Percentiles rank a stretch among this genome's conserved stretches.
Conservation (phyloP, 495 filamentous ascomycete genomes). For the Sphaerosporella brunnea region DNA sequence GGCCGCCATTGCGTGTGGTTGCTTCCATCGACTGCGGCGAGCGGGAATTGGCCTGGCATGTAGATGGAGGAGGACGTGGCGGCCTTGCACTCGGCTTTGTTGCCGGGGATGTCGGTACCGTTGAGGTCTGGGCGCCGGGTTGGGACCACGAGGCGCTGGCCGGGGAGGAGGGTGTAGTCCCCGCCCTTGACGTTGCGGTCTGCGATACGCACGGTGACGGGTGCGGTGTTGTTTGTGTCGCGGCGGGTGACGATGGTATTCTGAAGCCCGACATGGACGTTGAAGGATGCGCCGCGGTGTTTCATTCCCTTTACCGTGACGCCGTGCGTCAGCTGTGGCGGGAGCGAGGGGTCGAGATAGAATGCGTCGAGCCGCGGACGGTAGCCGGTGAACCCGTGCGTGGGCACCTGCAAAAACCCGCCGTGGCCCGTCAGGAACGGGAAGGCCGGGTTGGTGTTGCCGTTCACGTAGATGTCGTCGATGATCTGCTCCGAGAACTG, state of each 20-base stretch:
- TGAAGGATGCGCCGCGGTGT: conserved; percentile 22
- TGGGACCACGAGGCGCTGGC: conserved; percentile 36
- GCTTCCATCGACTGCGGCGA: conserved; percentile 52
- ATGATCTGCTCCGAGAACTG: conserved; percentile 53
- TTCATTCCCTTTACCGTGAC: conserved; percentile 24
- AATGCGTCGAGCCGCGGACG: conserved; percentile 33
- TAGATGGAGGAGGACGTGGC: conserved; percentile 34
- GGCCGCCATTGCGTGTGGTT: conserved; percentile 59
- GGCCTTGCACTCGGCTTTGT: conserved; percentile 51
- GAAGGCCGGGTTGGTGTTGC: conserved; percentile 39
- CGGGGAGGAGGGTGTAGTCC: conserved; percentile 34
- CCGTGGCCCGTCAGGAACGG: conserved; percentile 44
- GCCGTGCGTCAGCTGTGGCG: conserved; percentile 35
- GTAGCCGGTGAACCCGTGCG: conserved; percentile 39
- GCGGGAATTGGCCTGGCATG: conserved; percentile 53
- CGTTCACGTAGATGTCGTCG: conserved; percentile 47
- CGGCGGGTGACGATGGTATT: conserved; percentile 23
- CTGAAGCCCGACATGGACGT: conserved; percentile 12
- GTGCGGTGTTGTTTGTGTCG: conserved; percentile 3
- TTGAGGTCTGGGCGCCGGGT: conserved; percentile 35
- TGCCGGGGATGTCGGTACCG: conserved; percentile 27
- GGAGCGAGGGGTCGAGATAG: conserved; percentile 37
- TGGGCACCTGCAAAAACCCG: conserved; percentile 36
- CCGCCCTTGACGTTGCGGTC: conserved; percentile 16
- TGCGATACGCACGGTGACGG: conserved; percentile 15